Conservation (phyloP, 2,329 filamentous ascomycete species). For the Lasiodiplodia gonubiensis region DNA sequence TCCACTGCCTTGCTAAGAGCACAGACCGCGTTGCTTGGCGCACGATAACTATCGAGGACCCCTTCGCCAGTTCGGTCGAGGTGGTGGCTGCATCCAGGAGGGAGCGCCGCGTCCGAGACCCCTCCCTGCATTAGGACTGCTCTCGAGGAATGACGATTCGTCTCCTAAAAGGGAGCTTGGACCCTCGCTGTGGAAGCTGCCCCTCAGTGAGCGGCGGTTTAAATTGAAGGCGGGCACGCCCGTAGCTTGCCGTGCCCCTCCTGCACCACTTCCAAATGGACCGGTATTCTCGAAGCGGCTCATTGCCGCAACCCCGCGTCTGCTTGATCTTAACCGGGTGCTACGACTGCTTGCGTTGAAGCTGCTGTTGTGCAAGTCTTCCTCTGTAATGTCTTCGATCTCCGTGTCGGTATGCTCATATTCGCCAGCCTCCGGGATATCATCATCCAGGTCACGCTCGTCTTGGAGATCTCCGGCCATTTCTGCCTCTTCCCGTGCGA, state of each 20-base stretch:
- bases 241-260: constrained; percentile 14
- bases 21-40: not conserved
- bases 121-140: constrained; percentile 18
- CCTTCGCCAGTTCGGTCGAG: constrained; percentile 17
- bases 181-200: constrained; percentile 25
- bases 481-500: constrained; percentile 54
- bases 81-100: constrained; percentile 27
- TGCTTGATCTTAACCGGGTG: constrained; percentile 11
- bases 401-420: constrained; percentile 63
- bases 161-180: constrained; percentile 26
- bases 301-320: not conserved
- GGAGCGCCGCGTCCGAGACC: constrained; percentile 14
- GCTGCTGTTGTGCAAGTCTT: constrained; percentile 20
- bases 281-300: not conserved
- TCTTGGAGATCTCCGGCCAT: constrained; percentile 55
- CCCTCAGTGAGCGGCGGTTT: constrained; percentile 12
- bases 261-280: constrained; percentile 4
- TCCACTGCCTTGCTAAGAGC: constrained; percentile 10
- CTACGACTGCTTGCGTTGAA: not conserved
- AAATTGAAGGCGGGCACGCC: constrained; percentile 21
- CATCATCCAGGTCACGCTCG: constrained; percentile 55
- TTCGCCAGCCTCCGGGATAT: constrained; percentile 57
- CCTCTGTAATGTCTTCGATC: constrained; percentile 44
- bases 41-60: constrained; percentile 1
- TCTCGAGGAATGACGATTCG: constrained; percentile 20